Conservation (phyloP, 805 yeast species). For the Naumovozyma castellii region DNA sequence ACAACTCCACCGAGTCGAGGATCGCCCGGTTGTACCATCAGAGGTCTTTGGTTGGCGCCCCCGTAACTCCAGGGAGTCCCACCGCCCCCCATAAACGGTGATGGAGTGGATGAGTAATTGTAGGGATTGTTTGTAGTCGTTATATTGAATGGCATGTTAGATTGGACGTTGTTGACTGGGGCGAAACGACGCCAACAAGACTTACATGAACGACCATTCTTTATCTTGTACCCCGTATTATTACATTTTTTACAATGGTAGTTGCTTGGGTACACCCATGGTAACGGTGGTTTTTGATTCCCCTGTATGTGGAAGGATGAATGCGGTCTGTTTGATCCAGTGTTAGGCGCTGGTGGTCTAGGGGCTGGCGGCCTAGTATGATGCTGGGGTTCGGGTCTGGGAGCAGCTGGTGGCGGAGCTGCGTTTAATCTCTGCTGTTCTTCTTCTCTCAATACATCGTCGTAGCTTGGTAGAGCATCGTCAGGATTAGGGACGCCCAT, state of each 20-base stretch:
- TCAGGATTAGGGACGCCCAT: conserved; percentile 3
- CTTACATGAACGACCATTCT: conserved; percentile 57
- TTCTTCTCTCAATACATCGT: conserved; percentile 33
- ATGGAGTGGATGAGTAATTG: conserved; percentile 12
- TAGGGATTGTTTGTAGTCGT: conserved; percentile 3
- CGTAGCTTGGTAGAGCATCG: conserved; percentile 38
- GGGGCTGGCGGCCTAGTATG: conserved; percentile 1
- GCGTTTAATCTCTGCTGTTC: conserved; percentile 7
- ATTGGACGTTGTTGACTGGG: conserved; percentile 14
- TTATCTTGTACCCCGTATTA: conserved; percentile 58
- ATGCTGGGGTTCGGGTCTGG: conserved; percentile 4
- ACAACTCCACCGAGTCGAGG: conserved; percentile 63
- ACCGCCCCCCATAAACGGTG: conserved; percentile 8
- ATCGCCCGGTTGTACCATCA: conserved; percentile 63
- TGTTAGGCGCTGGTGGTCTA: conserved; percentile 3
- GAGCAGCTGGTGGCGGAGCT: conserved; percentile 5
- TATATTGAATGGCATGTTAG: conserved; percentile 7
- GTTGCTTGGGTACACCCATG: conserved; percentile 58
- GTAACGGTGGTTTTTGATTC: conserved; percentile 26
- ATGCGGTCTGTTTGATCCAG: not conserved
- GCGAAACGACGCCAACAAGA: conserved; percentile 63
- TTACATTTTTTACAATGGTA: conserved; percentile 59
- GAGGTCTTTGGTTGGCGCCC: conserved; percentile 9
- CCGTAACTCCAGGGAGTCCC: conserved; percentile 19
- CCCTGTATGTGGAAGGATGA: not conserved